Base-by-base conservation (phyloP, 257 asterid species). In the Nicotiana attenuata region DNA sequence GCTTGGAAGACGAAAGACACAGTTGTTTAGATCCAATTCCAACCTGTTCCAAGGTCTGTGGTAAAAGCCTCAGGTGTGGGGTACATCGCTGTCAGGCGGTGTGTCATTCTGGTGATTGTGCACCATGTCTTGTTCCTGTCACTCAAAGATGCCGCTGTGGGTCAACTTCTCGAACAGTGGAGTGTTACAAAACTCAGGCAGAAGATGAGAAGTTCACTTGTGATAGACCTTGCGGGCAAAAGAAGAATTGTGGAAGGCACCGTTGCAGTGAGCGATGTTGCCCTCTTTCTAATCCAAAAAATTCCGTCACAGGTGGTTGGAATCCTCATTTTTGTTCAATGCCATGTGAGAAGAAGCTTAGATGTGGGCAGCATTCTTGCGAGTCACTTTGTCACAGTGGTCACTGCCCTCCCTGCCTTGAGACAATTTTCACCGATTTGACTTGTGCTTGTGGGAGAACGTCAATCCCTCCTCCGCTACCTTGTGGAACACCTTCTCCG, bases 301-400 rank as follows among this genome's bases (percentile, higher is more conserved):
- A 67, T 77, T 82, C 92, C 29, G 83, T 83, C 77, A 22, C 89
- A 29, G 84, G 81, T 50, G 94, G 90, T 45, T 90, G 95, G 91
- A 91, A 96, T 80, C 97, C 93, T 57, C 99, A 96, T 87, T 85
- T 92, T 84, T 96, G 99, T 87, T 89, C 96, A 29, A 96, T 96
- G 97, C 96, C 97, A 8, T 96, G 99, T 77, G 98, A 92, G 87
- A 96, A 96, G 89, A 96, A 91, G 91, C 90, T 96, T 71, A 89
- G 99, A 83, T 96, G 99, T 66, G 98, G 99, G 60, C 98, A 96
- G 82, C 99, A 96, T 86, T 90, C 98, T 73, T 96, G 99, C 84
- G 84, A 64, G 17, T 91, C 94, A 24, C 88, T 93, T n/a, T 96
- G 99, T 86, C 99, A 96, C 88, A 93, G 96, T 64, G 99, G 99